Base-by-base conservation (phyloP, 2,329 filamentous ascomycete species). In the Keithomyces neogunnii region DNA sequence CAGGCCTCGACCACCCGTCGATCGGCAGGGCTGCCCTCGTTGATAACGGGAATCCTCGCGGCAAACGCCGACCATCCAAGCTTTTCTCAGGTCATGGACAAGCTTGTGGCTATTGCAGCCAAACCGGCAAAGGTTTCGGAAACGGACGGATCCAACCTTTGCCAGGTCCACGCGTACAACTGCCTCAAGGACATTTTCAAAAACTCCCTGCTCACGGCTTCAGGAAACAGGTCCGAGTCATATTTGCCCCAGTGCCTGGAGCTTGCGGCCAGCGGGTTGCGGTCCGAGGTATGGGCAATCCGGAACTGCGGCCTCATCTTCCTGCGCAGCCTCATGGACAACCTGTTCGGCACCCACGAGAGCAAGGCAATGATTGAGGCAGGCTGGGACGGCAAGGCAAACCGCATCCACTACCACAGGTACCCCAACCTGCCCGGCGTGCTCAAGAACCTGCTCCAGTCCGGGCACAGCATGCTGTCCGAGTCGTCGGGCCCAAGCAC, bases 121-220 rank as follows among this genome's bases (percentile, higher is more conserved):
- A 66, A 71, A 28, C 74, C 79, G 47, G 78, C 78, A 3, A 69
- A 65, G 8, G 72, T 77, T 42, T 73, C 76, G 0, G 75, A 81
- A 53, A 81, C 78, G 0, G 81, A 85, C 52, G 81, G 77, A 32
- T 78, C 78, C 2, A 85, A 86, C 40, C 71, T 97, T 4, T 86
- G 90, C 0, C 92, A 99, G 67, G 93, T 99, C 0, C 93, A 99
- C 66, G 90, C 93, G 0, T 79, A 96, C 63, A 99, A 99, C 64
- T 96, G 88, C 54, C 73, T 99, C 52, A 93, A 93, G 63, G 90
- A 95, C 57, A 85, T 96, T 2, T 93, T 96, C 67, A 92, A 88
- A 52, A 90, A 85, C 58, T 89, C 89, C 0, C 81, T 82, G 47
- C 75, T 97, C 19, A 76, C 88, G 0, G 81, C 82, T 35, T 76